phyloP scores from a whole-genome alignment of 2,329 filamentous ascomycete genomes.

The Coleophoma eucalyptorum region DNA sequence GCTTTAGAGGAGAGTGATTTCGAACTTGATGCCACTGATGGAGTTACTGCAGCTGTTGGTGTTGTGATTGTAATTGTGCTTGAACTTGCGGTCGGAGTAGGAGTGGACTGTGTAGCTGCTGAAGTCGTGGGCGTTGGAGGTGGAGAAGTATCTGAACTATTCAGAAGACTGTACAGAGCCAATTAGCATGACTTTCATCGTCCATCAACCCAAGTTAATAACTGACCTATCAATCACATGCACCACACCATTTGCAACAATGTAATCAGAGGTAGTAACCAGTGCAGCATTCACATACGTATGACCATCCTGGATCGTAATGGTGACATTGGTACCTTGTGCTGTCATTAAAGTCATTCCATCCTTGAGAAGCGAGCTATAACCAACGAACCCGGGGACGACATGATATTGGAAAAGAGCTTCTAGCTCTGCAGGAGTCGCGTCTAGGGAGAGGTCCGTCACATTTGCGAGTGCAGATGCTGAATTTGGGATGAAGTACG shows the following conservation, averaged over 20 bases:
- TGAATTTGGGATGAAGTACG: conserved; percentile 18
- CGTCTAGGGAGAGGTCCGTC: conserved; percentile 5
- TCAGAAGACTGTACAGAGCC: background rate
- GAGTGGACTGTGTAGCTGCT: background rate
- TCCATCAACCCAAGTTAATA: background rate
- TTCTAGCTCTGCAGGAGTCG: conserved; percentile 36
- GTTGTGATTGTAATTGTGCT: background rate
- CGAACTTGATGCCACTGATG: background rate
- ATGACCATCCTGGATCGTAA: conserved; percentile 36
- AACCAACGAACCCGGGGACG: conserved; percentile 49
- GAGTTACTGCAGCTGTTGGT: background rate
- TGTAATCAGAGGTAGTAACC: conserved; percentile 43
- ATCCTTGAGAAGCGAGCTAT: conserved; percentile 41
- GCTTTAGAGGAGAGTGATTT: background rate
- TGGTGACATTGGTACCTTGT: conserved; percentile 43
- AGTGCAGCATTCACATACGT: conserved; percentile 49
- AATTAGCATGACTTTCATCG: background rate
- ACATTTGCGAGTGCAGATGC: conserved; percentile 11
- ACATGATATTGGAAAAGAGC: conserved; percentile 62
- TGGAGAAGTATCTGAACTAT: background rate
- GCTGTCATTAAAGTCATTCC: conserved; percentile 31
- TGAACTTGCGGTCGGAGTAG: background rate
- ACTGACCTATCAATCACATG: conserved; percentile 54
- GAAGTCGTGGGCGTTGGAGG: background rate
- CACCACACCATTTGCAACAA: conserved; percentile 52